Evolutionary conservation across 805 yeast genomes (phyloP).

Genomic region (Metschnikowia lachancei): DNA sequence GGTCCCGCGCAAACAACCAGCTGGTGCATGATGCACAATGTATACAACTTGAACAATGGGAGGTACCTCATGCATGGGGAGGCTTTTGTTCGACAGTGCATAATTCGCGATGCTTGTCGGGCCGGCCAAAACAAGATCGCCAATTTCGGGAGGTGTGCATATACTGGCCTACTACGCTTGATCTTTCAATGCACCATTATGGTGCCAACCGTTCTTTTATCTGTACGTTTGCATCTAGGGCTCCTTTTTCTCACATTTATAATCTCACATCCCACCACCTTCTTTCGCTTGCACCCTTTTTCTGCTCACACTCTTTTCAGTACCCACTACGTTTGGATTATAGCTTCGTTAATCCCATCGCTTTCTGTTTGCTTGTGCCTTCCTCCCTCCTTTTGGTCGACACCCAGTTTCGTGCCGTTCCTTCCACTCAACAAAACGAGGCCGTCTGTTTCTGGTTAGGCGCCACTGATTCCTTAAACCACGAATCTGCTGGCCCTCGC

Average conservation of each 20-base stretch:
- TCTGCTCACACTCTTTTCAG: background rate
- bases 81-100: background rate
- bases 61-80: constrained; percentile 2
- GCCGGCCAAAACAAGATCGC: constrained; percentile 4
- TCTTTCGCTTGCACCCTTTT: background rate
- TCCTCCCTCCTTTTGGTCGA: background rate
- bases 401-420: background rate
- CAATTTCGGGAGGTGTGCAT: constrained; percentile 3
- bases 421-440: constrained; percentile 1
- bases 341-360: no score
- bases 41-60: constrained; percentile 1
- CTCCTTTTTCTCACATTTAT: background rate
- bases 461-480: background rate
- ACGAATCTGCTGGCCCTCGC: background rate
- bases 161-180: background rate
- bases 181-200: constrained; percentile 6
- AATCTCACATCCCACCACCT: background rate
- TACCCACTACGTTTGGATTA: background rate
- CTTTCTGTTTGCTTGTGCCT: background rate
- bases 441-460: background rate
- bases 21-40: constrained; percentile 6
- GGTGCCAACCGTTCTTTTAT: constrained; percentile 3
- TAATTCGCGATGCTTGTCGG: constrained; percentile 1
- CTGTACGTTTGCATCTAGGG: constrained; percentile 1
- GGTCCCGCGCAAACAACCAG: constrained; percentile 5